These are phyloP conservation scores for Allodekkera sacchari DNA, from an alignment of 805 yeast species.

Conservation along the genomic window DNA sequence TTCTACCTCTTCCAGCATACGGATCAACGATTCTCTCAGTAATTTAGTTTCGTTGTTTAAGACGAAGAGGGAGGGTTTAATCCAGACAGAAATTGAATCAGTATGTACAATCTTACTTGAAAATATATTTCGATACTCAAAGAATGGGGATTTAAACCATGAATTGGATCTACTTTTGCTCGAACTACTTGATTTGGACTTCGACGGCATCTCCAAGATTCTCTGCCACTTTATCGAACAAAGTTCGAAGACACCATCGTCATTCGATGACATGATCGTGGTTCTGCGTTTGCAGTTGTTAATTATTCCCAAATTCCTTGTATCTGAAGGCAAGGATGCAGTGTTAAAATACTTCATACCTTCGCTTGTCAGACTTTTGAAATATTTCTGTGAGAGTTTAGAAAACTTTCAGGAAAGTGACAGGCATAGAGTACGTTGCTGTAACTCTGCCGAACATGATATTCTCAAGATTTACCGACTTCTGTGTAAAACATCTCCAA, in stretches of 20 bases:
- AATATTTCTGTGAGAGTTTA: constrained; percentile 17
- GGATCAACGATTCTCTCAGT: constrained; percentile 27
- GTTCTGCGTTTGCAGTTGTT: constrained; percentile 49
- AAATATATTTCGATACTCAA: constrained; percentile 39
- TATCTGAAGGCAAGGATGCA: constrained; percentile 27
- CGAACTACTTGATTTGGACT: constrained; percentile 23
- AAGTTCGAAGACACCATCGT: constrained; percentile 22
- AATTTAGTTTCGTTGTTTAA: constrained; percentile 23
- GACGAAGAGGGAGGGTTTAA: constrained; percentile 8
- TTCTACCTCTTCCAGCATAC: constrained; percentile 27
- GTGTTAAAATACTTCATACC: constrained; percentile 15
- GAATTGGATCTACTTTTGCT: constrained; percentile 33
- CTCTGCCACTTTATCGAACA: constrained; percentile 32
- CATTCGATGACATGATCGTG: too few species aligned
- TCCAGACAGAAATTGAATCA: constrained; percentile 18
- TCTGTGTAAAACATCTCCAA: constrained; percentile 14
- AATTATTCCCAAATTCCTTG: constrained; percentile 51
- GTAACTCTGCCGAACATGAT: constrained; percentile 26
- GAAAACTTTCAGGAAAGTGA: constrained; percentile 21
- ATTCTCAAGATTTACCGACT: constrained; percentile 16
- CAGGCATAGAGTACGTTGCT: constrained; percentile 32
- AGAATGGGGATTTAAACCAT: constrained; percentile 40
- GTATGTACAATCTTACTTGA: constrained; percentile 32
- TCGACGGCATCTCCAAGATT: constrained; percentile 20
- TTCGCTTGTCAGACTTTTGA: constrained; percentile 31